Evolutionary conservation across 2,329 filamentous ascomycete genomes (phyloP).

Genomic region (Aspergillus sp.): DNA sequence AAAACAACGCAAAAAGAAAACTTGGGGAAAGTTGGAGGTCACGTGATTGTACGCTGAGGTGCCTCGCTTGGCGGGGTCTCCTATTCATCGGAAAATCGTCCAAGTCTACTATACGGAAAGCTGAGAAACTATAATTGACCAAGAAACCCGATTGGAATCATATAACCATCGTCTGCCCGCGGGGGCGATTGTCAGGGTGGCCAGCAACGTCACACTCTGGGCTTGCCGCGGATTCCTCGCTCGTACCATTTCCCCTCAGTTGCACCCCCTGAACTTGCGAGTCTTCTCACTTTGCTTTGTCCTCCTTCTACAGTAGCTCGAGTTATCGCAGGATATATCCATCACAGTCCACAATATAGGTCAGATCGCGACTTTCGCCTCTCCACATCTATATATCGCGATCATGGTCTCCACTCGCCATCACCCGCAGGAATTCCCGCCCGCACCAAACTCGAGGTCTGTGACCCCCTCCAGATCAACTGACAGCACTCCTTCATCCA

Average conservation of each 20-base stretch:
- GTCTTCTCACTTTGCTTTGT: background rate
- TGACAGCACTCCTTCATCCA: slow-evolving; percentile 22
- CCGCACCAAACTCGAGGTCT: slow-evolving; percentile 33
- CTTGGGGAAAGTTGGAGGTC: background rate
- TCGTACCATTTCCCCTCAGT: background rate
- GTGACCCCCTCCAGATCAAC: slow-evolving; percentile 32
- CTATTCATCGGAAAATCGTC: too few relatives aligned
- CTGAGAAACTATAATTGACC: too few relatives aligned
- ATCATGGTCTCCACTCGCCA: slow-evolving; percentile 62
- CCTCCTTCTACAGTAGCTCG: too few relatives aligned
- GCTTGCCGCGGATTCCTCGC: background rate
- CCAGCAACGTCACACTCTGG: too few relatives aligned
- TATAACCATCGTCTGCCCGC: too few relatives aligned
- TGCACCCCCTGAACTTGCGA: background rate
- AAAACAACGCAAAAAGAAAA: background rate
- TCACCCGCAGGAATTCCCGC: slow-evolving; percentile 56
- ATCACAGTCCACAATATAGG: background rate
- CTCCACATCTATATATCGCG: background rate
- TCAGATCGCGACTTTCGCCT: background rate
- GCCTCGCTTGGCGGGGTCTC: background rate
- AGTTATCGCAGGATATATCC: background rate
- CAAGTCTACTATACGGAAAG: too few relatives aligned
- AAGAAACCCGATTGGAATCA: too few relatives aligned
- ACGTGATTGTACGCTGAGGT: background rate
- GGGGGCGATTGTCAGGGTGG: background rate